Evolutionary conservation across 2,329 filamentous ascomycete genomes (phyloP).

Genomic region (Piedraia hortae): DNA sequence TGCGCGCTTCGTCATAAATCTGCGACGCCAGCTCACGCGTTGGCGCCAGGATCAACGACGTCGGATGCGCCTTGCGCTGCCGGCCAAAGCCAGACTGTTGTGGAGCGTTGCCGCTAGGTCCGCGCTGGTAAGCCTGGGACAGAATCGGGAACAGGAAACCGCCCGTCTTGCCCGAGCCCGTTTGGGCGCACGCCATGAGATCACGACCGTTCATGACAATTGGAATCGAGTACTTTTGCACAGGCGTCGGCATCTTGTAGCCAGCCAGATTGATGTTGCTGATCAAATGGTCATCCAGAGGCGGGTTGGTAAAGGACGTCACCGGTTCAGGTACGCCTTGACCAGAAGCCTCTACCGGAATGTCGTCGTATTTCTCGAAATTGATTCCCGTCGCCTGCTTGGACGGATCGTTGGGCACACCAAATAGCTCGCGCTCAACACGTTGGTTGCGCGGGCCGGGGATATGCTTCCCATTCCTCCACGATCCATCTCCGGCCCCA

Average conservation of each 20-base stretch:
- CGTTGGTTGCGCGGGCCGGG: slow-evolving; percentile 69
- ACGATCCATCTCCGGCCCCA: slow-evolving; percentile 83
- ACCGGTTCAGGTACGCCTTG: slow-evolving; percentile 82
- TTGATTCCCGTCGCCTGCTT: slow-evolving; percentile 98
- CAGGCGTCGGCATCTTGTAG: slow-evolving; percentile 87
- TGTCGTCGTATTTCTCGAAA: slow-evolving; percentile 99
- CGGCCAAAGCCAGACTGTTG: slow-evolving; percentile 52
- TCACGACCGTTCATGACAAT: slow-evolving; percentile 96
- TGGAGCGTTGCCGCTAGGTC: slow-evolving; percentile 43
- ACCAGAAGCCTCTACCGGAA: slow-evolving; percentile 89
- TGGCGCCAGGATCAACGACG: slow-evolving; percentile 79
- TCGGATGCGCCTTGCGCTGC: slow-evolving; percentile 93
- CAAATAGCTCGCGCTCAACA: slow-evolving; percentile 86
- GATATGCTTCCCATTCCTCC: slow-evolving; percentile 91
- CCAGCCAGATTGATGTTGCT: slow-evolving; percentile 79
- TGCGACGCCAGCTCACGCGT: slow-evolving; percentile 97
- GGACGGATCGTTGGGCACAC: slow-evolving; percentile 62
- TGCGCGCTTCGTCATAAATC: slow-evolving; percentile 91
- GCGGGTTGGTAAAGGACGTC: slow-evolving; percentile 72
- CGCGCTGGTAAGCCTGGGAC: slow-evolving; percentile 83
- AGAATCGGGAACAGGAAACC: slow-evolving; percentile 98
- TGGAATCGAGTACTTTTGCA: slow-evolving; percentile 97
- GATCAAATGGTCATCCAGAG: slow-evolving; percentile 79
- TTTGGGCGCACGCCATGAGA: slow-evolving; percentile 98
- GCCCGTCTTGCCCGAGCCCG: slow-evolving; percentile 98